Evolutionary conservation across 306 rosid genomes (phyloP), one percentile per base, ranked within the genome.

Genomic region (Mucuna pruriens): DNA sequence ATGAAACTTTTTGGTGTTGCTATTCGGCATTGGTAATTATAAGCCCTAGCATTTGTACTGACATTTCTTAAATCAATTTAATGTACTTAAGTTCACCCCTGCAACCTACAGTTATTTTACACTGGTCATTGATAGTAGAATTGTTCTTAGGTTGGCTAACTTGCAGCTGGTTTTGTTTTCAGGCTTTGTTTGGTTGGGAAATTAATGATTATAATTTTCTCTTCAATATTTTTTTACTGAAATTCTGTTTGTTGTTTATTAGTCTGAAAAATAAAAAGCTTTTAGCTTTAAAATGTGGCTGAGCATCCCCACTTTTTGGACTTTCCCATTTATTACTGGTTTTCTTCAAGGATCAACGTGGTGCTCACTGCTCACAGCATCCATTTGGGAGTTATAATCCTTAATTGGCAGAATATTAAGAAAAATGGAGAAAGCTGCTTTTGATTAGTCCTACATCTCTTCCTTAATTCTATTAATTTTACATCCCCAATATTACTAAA

Each of bases 101-200:
- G 80, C 76, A 64, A 40, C 80, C 76, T 52, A 64, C 33, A 26
- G 5, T 54, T 82, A 26, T 33, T 57, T 40, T 45, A 26, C 36
- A 23, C 64, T 12, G 57, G 72, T 71, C 54, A 75, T 54, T 54
- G 33, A 29, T 75, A 40, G 12, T 15, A 44, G 68, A 22, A 54
- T 31, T 3, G 9, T 9, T 81, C 39, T 74, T 74, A 66, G 64
- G 71, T 57, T 55, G 67, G 61, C 63, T 54, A 67, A 66, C 40
- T 64, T 52, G 31, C 34, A 40, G 16, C 48, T 8, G 9, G 38
- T 57, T 66, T 66, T 40, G 71, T 42, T 58, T 79, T 51, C 58
- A 51, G 67, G 49, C 71, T 63, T 49, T 73, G 58, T 55, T 64
- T 77, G 63, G 48, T 61, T 45, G 65, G 80, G 44, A 74, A 81